Evolutionary conservation across 2,329 filamentous ascomycete genomes (phyloP).

Genomic region (Rosellinia necatrix): DNA sequence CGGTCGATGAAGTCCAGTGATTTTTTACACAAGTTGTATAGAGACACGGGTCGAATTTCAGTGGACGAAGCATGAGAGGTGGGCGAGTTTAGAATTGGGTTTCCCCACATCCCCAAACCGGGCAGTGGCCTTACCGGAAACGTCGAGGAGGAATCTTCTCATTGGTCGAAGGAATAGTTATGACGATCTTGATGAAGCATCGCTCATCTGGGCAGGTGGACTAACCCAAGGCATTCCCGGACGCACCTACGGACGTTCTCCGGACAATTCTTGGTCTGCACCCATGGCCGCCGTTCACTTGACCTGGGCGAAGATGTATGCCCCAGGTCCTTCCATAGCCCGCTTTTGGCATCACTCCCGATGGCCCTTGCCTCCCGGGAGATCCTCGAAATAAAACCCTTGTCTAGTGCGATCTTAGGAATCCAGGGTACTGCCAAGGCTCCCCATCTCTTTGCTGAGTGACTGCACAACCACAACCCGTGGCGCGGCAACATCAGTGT

Average conservation of each 20-base stretch:
- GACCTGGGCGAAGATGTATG: background rate
- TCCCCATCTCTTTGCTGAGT: slow-evolving; percentile 8
- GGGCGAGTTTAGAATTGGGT: too few species aligned
- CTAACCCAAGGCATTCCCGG: background rate
- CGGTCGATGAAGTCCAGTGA: too few species aligned
- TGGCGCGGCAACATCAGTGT: slow-evolving; percentile 10
- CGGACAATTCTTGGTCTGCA: slow-evolving; percentile 18
- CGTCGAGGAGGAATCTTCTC: background rate
- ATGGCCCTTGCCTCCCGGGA: slow-evolving; percentile 9
- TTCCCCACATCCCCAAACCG: too few species aligned
- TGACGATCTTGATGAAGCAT: background rate
- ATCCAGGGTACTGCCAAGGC: slow-evolving; percentile 12
- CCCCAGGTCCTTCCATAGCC: slow-evolving; percentile 15
- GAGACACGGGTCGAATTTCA: too few species aligned
- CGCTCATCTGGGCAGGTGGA: slow-evolving; percentile 21
- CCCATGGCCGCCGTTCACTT: slow-evolving; percentile 13
- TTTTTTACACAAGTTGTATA: too few species aligned
- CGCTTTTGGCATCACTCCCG: slow-evolving; percentile 25
- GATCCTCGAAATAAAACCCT: slow-evolving; percentile 19
- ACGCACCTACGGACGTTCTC: slow-evolving; percentile 25
- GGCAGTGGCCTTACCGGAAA: too few species aligned
- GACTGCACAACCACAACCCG: slow-evolving; percentile 15
- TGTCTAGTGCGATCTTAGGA: slow-evolving; percentile 22
- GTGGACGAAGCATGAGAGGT: too few species aligned
- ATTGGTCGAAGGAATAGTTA: slow-evolving; percentile 8